Evolutionary conservation across 2,329 filamentous ascomycete genomes (phyloP).

Genomic region (Fusarium albidum): DNA sequence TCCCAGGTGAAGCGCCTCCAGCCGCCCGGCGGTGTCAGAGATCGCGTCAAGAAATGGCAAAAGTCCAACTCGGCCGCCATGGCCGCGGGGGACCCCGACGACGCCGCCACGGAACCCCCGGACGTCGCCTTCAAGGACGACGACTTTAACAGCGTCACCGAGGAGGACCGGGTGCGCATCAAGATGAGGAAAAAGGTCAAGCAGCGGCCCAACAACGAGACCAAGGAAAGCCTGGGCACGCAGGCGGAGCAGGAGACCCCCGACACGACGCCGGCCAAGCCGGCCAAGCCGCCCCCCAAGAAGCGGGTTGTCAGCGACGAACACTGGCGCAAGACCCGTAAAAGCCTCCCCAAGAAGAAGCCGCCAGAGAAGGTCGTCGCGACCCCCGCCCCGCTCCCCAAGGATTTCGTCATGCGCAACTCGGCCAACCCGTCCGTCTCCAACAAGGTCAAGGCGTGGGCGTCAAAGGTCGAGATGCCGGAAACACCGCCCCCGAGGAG

Average conservation of each 20-base stretch:
- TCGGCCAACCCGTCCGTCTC: slow-evolving; percentile 63
- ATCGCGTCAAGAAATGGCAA: slow-evolving; percentile 87
- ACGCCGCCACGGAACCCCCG: slow-evolving; percentile 64
- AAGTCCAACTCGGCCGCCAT: slow-evolving; percentile 75
- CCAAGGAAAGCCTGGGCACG: slow-evolving; percentile 35
- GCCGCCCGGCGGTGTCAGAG: slow-evolving; percentile 73
- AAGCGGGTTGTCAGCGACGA: slow-evolving; percentile 94
- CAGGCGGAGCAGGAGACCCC: slow-evolving; percentile 34
- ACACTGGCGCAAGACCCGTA: slow-evolving; percentile 78
- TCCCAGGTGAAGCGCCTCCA: slow-evolving; percentile 66
- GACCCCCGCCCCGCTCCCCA: slow-evolving; percentile 55
- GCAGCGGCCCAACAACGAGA: slow-evolving; percentile 42
- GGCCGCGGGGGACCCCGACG: slow-evolving; percentile 58
- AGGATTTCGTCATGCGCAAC: slow-evolving; percentile 64
- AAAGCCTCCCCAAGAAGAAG: slow-evolving; percentile 54
- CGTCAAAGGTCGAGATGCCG: slow-evolving; percentile 60
- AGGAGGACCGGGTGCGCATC: slow-evolving; percentile 67
- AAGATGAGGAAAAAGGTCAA: slow-evolving; percentile 59
- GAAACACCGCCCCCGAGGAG: slow-evolving; percentile 50
- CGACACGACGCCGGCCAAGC: slow-evolving; percentile 27
- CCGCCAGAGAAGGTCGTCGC: slow-evolving; percentile 45
- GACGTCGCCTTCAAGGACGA: slow-evolving; percentile 69
- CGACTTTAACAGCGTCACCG: slow-evolving; percentile 64
- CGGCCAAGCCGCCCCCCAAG: slow-evolving; percentile 71
- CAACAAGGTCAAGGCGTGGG: slow-evolving; percentile 71